Percentiles rank a stretch among this genome's conserved stretches.
Conservation (phyloP, 176 grass and related monocot genomes). For the Oryza nivara region DNA sequence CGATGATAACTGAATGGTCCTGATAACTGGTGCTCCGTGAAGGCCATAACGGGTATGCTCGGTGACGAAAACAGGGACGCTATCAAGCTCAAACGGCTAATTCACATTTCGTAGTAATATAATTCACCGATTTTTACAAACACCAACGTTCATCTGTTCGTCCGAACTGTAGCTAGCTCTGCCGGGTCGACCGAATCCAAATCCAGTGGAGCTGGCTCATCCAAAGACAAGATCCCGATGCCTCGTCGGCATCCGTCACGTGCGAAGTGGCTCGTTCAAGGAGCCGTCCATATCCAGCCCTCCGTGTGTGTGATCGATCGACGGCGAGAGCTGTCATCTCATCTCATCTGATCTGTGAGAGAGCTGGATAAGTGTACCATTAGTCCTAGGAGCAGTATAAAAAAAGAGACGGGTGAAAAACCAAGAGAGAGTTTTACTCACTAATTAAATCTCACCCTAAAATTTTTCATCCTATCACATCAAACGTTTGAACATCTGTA, state of each 20-base stretch:
- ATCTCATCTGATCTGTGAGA: not conserved
- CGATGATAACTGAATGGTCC: fast-evolving
- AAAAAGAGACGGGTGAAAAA: not conserved
- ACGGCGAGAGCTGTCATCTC: not conserved
- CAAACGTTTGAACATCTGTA: too few relatives aligned
- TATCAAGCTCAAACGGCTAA: too few relatives aligned
- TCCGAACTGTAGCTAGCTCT: too few relatives aligned
- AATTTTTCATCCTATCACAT: too few relatives aligned
- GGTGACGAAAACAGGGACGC: too few relatives aligned
- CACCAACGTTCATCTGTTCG: too few relatives aligned
- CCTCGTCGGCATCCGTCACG: conserved; percentile 13
- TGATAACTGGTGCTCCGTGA: not conserved
- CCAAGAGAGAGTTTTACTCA: not conserved
- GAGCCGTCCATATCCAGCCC: not conserved
- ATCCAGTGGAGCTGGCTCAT: not conserved
- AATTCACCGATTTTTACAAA: too few relatives aligned
- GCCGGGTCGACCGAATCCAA: not conserved
- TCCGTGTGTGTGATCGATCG: too few relatives aligned
- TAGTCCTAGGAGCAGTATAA: not conserved
- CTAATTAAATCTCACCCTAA: too few relatives aligned
- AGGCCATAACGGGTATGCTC: not conserved
- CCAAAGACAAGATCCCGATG: conserved; percentile 19
- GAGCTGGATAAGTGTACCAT: not conserved
- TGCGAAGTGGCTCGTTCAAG: not conserved
- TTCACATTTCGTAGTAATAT: too few relatives aligned